These are phyloP conservation scores for Berberis thunbergii DNA, from an alignment of 164 flowering plant genomes.

Conservation along the genomic window DNA sequence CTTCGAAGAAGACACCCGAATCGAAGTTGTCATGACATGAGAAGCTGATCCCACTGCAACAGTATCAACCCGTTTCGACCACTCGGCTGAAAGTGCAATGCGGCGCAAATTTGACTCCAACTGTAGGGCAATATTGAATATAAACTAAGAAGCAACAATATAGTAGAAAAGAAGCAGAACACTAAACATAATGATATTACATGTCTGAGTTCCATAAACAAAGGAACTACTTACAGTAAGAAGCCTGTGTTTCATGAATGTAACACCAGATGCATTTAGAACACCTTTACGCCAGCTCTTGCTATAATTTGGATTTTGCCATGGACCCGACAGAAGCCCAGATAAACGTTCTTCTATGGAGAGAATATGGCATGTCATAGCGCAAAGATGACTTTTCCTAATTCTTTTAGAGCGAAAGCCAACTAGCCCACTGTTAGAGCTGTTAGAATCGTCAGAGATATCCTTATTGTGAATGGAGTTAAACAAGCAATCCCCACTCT, in stretches of 20 bases:
- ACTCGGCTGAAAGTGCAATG: conserved; percentile 64
- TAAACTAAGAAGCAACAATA: background rate
- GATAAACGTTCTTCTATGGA: conserved; percentile 66
- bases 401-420: conserved; percentile 26
- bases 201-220: background rate
- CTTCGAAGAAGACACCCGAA: conserved; percentile 34
- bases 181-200: background rate
- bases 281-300: conserved; percentile 50
- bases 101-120: conserved; percentile 70
- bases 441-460: conserved; percentile 19
- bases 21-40: conserved; percentile 39
- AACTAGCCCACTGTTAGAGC: conserved; percentile 17
- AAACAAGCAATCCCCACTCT: conserved; percentile 56
- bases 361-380: conserved; percentile 43
- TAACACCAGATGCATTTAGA: conserved; percentile 40
- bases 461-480: conserved; percentile 19
- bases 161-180: background rate
- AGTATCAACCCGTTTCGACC: conserved; percentile 78
- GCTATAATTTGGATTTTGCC: conserved; percentile 60
- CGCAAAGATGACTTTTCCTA: conserved; percentile 47
- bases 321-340: conserved; percentile 88
- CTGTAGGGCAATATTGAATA: conserved; percentile 35
- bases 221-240: conserved; percentile 40
- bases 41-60: conserved; percentile 69
- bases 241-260: conserved; percentile 45